Conservation (phyloP, 108 stramenopile genomes). For the Phaeodactylum tricornutum region DNA sequence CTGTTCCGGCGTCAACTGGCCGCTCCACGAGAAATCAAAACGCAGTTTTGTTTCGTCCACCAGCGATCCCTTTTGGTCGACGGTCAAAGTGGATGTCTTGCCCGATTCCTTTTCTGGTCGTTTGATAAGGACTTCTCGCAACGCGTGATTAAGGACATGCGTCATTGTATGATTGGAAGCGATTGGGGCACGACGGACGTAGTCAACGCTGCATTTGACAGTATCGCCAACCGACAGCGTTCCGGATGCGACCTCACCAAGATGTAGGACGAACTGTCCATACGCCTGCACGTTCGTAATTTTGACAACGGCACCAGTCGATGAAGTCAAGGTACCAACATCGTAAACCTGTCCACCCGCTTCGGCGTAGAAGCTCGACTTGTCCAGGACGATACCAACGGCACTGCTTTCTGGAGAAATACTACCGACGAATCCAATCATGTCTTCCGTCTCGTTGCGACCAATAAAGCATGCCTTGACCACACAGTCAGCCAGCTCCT, state of each 20-base stretch:
- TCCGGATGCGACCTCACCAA: constrained; percentile 63
- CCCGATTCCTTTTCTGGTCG: constrained; percentile 28
- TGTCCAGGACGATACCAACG: constrained; percentile 90
- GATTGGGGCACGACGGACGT: constrained; percentile 88
- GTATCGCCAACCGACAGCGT: constrained; percentile 72
- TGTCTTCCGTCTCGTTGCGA: constrained; percentile 78
- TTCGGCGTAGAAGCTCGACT: constrained; percentile 94
- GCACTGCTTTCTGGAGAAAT: constrained; percentile 56
- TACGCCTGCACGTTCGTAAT: constrained; percentile 84
- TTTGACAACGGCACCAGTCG: constrained; percentile 31
- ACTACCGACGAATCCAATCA: constrained; percentile 77
- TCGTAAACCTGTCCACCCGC: constrained; percentile 95
- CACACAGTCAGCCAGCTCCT: constrained; percentile 56
- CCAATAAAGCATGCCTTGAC: constrained; percentile 89
- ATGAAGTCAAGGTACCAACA: constrained; percentile 65
- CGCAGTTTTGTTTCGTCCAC: constrained; percentile 93
- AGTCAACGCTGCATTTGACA: constrained; percentile 86
- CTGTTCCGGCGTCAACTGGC: constrained; percentile 67
- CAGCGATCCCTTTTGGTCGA: constrained; percentile 96
- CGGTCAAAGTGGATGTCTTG: constrained; percentile 17
- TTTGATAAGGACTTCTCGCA: constrained; percentile 76
- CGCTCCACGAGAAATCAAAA: constrained; percentile 96
- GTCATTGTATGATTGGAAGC: constrained; percentile 99
- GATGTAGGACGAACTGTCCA: constrained; percentile 89
- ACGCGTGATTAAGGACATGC: constrained; percentile 95